Evolutionary conservation across 2,329 filamentous ascomycete genomes (phyloP).

Genomic region (Macroventuria anomochaeta): DNA sequence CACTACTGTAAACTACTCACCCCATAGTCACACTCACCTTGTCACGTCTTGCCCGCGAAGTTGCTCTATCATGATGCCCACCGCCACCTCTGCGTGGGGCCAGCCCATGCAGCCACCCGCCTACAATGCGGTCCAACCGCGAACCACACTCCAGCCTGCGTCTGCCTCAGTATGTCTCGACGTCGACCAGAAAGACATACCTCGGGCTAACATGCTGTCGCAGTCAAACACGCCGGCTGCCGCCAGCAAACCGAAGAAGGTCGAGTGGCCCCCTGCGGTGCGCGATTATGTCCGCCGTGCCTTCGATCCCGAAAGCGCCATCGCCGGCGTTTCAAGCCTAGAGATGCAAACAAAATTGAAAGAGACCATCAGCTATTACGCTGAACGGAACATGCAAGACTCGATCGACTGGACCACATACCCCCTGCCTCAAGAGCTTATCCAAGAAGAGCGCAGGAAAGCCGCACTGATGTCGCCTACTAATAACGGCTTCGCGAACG

Average conservation of each 20-base stretch:
- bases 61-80: slow-evolving; percentile 35
- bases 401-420: slow-evolving; percentile 82
- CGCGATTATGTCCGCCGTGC: slow-evolving; percentile 88
- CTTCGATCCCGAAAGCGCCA: slow-evolving; percentile 73
- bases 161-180: slow-evolving; percentile 30
- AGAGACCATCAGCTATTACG: slow-evolving; percentile 81
- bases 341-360: slow-evolving; percentile 89
- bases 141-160: slow-evolving; percentile 45
- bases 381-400: slow-evolving; percentile 73
- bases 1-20: slow-evolving; percentile 26
- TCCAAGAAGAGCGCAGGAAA: slow-evolving; percentile 66
- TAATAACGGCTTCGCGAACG: slow-evolving; percentile 42
- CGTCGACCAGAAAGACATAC: not conserved
- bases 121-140: slow-evolving; percentile 55
- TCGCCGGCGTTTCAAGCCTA: slow-evolving; percentile 52
- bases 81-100: slow-evolving; percentile 36
- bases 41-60: slow-evolving; percentile 9
- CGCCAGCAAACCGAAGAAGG: slow-evolving; percentile 60
- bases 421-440: slow-evolving; percentile 83
- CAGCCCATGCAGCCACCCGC: slow-evolving; percentile 44
- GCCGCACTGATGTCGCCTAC: slow-evolving; percentile 27
- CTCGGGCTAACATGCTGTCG: slow-evolving; percentile 22
- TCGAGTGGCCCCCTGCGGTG: slow-evolving; percentile 82
- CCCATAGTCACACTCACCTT: slow-evolving; percentile 14
- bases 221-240: slow-evolving; percentile 34